Conservation (phyloP, 164 flowering plant genomes). For the Vitis rupestris region DNA sequence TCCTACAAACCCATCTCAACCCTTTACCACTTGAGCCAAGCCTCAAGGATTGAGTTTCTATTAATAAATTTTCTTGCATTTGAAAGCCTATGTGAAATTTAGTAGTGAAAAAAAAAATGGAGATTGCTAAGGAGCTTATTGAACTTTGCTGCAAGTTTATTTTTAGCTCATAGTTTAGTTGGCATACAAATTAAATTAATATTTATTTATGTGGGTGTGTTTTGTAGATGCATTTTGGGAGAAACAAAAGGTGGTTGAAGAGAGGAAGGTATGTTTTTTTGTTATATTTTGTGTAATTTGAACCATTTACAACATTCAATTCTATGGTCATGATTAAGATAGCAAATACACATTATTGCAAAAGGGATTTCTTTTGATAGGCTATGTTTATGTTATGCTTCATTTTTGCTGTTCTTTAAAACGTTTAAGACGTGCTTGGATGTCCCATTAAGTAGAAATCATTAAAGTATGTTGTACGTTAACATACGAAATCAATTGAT, state of each 20-base stretch:
- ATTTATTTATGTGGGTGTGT: background rate
- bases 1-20: no score
- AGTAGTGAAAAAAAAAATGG: no score
- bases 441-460: background rate
- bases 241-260: constrained; percentile 52
- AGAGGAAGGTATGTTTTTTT: constrained; percentile 46
- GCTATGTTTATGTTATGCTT: background rate
- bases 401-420: background rate
- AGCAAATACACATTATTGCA: no score
- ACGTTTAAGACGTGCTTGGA: background rate
- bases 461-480: no score
- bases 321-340: no score
- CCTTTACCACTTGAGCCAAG: no score
- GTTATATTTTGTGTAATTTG: background rate
- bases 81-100: no score
- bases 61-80: no score
- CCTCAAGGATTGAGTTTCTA: no score
- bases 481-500: no score
- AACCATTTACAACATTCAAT: constrained; percentile 1
- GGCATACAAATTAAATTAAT: background rate
- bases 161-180: background rate
- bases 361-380: background rate
- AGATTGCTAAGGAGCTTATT: background rate
- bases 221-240: constrained; percentile 60
- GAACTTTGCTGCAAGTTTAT: background rate